Percentiles rank a stretch among this genome's conserved stretches.
phyloP scores from a whole-genome alignment of 2,329 filamentous ascomycete genomes.

The Parascedosporium putredinis region DNA sequence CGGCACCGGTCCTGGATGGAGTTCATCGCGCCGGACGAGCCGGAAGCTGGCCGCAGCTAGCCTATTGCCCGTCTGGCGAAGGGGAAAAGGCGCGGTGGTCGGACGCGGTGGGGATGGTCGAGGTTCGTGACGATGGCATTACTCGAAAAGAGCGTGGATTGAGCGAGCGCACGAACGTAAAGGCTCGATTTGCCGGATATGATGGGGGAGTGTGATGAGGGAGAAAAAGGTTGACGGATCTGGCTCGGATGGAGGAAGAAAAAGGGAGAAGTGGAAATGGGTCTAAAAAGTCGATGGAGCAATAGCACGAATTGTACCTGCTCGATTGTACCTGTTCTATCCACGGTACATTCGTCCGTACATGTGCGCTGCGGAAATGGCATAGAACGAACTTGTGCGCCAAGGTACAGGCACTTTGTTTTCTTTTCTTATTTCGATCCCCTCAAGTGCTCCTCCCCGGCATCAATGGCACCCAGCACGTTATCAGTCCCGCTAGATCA shows the following conservation, averaged over 20 bases:
- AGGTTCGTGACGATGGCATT: conserved; percentile 5
- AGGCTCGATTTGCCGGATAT: background rate
- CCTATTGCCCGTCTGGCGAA: background rate
- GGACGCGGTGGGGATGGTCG: background rate
- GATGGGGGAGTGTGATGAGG: background rate
- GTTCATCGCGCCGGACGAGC: conserved; percentile 39
- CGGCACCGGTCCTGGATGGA: conserved; percentile 60
- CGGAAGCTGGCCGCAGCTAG: conserved; percentile 1
- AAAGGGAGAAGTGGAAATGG: conserved; percentile 7
- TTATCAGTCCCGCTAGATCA: no score
- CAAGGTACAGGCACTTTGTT: no score
- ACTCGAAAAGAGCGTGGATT: background rate
- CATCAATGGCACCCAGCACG: no score
- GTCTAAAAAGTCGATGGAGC: background rate
- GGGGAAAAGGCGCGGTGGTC: background rate
- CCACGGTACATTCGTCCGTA: background rate
- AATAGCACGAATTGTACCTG: background rate
- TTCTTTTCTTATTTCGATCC: background rate
- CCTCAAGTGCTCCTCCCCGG: background rate
- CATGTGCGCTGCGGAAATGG: background rate
- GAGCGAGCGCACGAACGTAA: background rate
- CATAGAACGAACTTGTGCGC: background rate
- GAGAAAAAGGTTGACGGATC: background rate
- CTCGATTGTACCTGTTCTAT: background rate
- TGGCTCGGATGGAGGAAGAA: background rate